Evolutionary conservation across 179 eudicot species (phyloP), one percentile per base, ranked within the genome.

Genomic region (Camellia oleifera): DNA sequence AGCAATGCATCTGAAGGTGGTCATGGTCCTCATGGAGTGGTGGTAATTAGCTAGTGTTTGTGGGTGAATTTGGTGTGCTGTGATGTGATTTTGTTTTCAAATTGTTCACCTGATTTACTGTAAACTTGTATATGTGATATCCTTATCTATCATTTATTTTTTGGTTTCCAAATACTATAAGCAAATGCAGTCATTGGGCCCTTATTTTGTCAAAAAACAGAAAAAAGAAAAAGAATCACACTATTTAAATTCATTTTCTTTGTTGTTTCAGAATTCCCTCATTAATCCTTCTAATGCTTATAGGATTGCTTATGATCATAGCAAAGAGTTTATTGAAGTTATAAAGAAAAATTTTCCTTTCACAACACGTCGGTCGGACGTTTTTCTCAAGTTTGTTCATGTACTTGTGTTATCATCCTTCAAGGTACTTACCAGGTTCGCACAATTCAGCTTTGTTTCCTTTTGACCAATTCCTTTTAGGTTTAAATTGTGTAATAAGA

Each of bases 371-470:
- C 26, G 26, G 91, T 48, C 88, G 98, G 40, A 83, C 80, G 42
- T 81, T 94, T 81, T 80, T 96, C 78, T 77, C 92, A 18, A 81
- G 88, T 84, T 78, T 90, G 58, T 83, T 88, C 32, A 58, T 88
- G 85, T 82, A 77, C 56, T 78, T 87, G 3, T 85, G 77, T 78
- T 94, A 78, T 87, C 85, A 84, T 81, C 84, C 91, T 84, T 86
- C 96, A 56, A 85, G 89, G 84, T 94, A 83, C 80, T 87, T 83
- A 45, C 82, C 97, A 89, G 98, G 99, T 96, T 87, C 74, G 91
- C 75, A 64, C 80, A 73, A 44, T 45, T 42, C 20, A 18, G 64
- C 74, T 63, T 69, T 81, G 53, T 79, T 80, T 82, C 78, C 76
- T n/a, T 62, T 71, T 40, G 45, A 40, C 57, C 48, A 15, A 17